Evolutionary conservation across 352 stramenopile species (phyloP).

Genomic region (Blastocystis sp.): DNA sequence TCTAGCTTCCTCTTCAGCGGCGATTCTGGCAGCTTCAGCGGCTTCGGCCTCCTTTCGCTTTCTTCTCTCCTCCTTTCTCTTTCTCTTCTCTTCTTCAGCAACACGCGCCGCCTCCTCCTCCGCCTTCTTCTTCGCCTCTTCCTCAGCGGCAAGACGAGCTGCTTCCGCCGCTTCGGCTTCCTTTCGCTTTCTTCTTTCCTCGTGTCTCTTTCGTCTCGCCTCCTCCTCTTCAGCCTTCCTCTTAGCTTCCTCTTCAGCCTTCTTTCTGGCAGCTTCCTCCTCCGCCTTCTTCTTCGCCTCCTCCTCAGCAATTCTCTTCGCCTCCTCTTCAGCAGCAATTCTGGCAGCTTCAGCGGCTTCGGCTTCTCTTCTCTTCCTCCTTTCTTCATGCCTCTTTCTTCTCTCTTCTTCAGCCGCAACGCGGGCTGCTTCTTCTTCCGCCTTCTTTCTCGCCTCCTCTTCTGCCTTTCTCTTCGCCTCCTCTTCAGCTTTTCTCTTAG

Average conservation of each 20-base stretch:
- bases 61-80: background rate
- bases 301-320: background rate
- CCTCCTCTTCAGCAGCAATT: background rate
- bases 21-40: background rate
- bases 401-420: background rate
- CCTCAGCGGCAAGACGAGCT: background rate
- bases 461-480: background rate
- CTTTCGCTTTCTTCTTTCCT: conserved; percentile 24
- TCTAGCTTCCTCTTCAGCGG: background rate
- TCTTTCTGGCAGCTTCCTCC: conserved; percentile 14
- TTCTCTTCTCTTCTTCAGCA: background rate
- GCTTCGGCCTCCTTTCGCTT: background rate
- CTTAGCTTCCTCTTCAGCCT: background rate
- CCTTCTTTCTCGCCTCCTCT: background rate
- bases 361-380: conserved; percentile 6
- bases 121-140: background rate
- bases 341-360: background rate
- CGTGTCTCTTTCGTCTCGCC: conserved; percentile 9
- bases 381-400: background rate
- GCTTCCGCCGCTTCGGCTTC: conserved; percentile 9
- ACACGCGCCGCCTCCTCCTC: background rate
- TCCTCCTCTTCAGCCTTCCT: background rate
- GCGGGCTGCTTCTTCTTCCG: background rate
- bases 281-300: conserved; percentile 29
- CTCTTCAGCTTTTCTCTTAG: background rate